Base-by-base conservation (phyloP, 352 stramenopile genomes). In the Pythium sukuiense region DNA sequence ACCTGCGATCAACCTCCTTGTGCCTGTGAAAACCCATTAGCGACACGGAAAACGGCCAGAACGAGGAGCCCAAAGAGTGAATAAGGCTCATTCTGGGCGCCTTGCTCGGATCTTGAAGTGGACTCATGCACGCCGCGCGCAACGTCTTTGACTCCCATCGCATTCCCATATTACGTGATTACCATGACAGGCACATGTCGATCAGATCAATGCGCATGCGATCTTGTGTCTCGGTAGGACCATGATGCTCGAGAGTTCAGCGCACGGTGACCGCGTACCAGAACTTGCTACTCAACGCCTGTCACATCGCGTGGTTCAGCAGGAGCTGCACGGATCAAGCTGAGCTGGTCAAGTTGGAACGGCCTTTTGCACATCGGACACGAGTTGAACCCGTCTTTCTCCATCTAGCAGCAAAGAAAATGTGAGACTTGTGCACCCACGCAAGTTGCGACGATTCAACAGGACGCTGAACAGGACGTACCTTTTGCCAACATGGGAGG, bases 401-500 rank as follows among this genome's bases (percentile, higher is more conserved):
- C 85, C 59, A 60, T 63, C 63, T 54, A 56, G 16, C 49, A 41
- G 71, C 2, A 29, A 59, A n/a, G 11, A 13, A 41, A 29, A 56
- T 11, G 33, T 52, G 30, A 59, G 54, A 59, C 18, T 12, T 59
- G 26, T 43, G 24, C 18, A 39, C 29, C n/a, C n/a, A 39, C 45
- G 37, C 20, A 43, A 43, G 35, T 43, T 43, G 35, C 8, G 35
- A 43, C 11, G 5, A 43, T 16, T 43, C 5, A 16, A 12, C 20
- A 24, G 12, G 35, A 7, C 35, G 35, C 2, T 12, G 35, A 43
- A 16, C 35, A 43, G 12, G 35, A 57, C 35, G 52, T 69, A 95
- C 85, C 85, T 91, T 92, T 80, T 92, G 86, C 87, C 87, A 95
- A 60, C 87, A 95, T 6, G 62, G 55, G 33, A 87, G 75, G 65